Evolutionary conservation across 257 asterid genomes (phyloP), one percentile per base, ranked within the genome.

Genomic region (Solanum microdontum): DNA sequence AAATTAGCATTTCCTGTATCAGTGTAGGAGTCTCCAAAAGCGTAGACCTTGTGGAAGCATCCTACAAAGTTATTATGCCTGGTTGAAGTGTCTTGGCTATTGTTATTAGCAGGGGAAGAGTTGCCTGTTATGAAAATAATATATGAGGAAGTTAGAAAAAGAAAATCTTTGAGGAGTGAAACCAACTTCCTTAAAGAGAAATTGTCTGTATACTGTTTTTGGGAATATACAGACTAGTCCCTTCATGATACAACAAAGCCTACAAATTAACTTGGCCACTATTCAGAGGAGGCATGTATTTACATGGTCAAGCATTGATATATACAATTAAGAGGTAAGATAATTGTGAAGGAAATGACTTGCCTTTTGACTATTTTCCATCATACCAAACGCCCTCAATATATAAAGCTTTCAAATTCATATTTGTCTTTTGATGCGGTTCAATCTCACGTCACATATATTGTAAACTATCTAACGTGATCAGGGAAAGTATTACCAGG

Each of bases 1-100:
- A 86, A 58, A 73, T 73, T 40, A 23, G 91, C 92, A 69, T 91
- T 91, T 51, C 92, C 95, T 0, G 88, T 87, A 77, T 90, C 94
- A 11, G 91, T 88, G 86, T 88, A 91, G 3, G 94, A 89, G 73
- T 90, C 96, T 58, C 94, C 95, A 32, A 91, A 92, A 19, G 94
- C 92, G 12, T 33, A 93, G 87, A 92, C 92, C 82, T 89, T 84
- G 8, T 90, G 66, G 88, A 90, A 92, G 85, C 64, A 12, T 19
- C 91, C 91, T 74, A 88, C 85, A 82, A 3, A 84, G 84, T 76
- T 73, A 4, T 45, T 55, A 3, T 70, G 82, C 85, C 19, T 12
- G 15, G 70, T 58, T 28, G 82, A 51, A 70, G 82, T 58, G 51
- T 62, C 90, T 7, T 37, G 23, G 15, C 34, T 72, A 9, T 66